Conservation (phyloP, 176 grass and related monocot genomes). For the Triticum timopheevii region DNA sequence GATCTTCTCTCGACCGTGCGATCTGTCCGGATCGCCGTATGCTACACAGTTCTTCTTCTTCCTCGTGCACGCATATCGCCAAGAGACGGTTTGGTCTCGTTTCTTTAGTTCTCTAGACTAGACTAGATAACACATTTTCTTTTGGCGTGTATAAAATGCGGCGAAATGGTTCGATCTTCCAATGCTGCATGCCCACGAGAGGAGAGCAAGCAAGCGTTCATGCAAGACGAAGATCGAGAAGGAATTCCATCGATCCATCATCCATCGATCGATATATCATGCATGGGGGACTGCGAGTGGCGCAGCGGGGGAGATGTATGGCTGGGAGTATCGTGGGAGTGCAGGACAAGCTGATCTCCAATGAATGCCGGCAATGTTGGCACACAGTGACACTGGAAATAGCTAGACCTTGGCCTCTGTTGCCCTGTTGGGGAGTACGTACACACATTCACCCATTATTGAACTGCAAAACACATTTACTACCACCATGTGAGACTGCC, state of each 20-base stretch:
- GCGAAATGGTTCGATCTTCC: not conserved
- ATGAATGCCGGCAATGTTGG: constrained; percentile 43
- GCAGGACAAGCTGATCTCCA: constrained; percentile 17
- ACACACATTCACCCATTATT: constrained; percentile 33
- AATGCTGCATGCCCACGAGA: not conserved
- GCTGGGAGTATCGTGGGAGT: not conserved
- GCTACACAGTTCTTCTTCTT: too few relatives aligned
- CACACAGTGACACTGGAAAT: constrained; percentile 24
- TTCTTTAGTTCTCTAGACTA: too few relatives aligned
- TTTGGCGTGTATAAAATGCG: not conserved
- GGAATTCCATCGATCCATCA: not conserved
- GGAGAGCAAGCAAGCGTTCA: not conserved
- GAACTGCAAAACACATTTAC: constrained; percentile 36
- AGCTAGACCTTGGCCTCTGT: constrained; percentile 1
- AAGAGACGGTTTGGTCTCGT: too few relatives aligned
- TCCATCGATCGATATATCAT: not conserved
- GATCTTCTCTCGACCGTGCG: not conserved
- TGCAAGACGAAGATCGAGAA: not conserved
- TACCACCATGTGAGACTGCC: constrained; percentile 21
- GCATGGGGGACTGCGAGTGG: not conserved
- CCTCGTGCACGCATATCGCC: too few relatives aligned
- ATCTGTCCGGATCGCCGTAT: not conserved
- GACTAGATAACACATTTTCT: not conserved
- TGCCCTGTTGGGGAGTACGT: not conserved
- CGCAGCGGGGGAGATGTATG: not conserved